phyloP scores from a whole-genome alignment of 495 filamentous ascomycete genomes.

The Friedmanniomyces endolithicus region DNA sequence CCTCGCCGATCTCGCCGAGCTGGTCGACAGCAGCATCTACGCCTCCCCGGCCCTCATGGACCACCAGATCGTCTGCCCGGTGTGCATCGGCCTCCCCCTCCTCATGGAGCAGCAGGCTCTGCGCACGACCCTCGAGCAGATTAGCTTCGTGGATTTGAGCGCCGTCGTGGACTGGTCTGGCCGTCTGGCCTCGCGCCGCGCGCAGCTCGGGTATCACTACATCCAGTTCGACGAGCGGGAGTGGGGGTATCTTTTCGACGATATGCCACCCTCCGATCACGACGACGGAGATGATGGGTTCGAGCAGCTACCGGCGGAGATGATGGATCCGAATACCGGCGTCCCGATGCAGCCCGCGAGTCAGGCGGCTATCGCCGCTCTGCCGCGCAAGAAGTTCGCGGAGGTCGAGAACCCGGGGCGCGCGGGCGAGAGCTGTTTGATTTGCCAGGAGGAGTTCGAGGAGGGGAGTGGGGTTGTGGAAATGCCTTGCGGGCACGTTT shows the following conservation, averaged over 20 bases:
- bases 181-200: not conserved
- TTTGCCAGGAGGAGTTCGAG: conserved; percentile 4
- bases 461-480: not conserved
- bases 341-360: not conserved
- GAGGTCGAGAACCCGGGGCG: not conserved
- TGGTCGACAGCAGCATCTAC: not conserved
- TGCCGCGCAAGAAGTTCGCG: not conserved
- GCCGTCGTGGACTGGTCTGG: not conserved
- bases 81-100: conserved; percentile 11
- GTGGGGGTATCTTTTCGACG: conserved; percentile 9
- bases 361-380: not conserved
- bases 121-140: not conserved
- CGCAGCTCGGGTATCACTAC: not conserved
- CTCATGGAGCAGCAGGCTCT: conserved; percentile 5
- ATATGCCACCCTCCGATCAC: not conserved
- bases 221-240: conserved; percentile 9
- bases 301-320: not conserved
- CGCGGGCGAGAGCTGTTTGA: not conserved
- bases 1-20: not conserved
- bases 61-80: conserved; percentile 9
- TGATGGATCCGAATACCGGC: not conserved
- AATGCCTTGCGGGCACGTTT: conserved; percentile 11
- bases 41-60: not conserved
- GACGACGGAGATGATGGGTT: not conserved
- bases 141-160: not conserved